Conservation (phyloP, 495 filamentous ascomycete genomes). For the Venustampulla echinocandica region DNA sequence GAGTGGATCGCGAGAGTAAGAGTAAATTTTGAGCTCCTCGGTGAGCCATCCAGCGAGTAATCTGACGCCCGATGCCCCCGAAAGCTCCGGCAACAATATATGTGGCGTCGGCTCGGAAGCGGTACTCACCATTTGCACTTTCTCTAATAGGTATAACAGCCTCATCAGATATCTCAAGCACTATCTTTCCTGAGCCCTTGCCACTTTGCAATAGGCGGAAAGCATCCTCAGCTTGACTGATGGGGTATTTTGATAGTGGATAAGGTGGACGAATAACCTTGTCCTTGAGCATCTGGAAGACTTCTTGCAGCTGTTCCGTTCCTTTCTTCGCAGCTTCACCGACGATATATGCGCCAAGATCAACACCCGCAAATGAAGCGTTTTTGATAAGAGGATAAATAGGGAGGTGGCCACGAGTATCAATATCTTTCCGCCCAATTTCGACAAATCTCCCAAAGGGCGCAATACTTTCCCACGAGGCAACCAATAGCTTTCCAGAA, state of each 20-base stretch:
- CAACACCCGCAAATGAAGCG: slow-evolving; percentile 20
- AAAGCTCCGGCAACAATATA: slow-evolving; percentile 54
- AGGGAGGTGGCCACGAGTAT: slow-evolving; percentile 21
- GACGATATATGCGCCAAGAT: too few species aligned
- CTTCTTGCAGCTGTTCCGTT: too few species aligned
- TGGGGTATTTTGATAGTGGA: slow-evolving; percentile 28
- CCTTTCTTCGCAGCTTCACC: too few species aligned
- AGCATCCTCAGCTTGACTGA: slow-evolving; percentile 35
- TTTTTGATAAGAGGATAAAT: slow-evolving; percentile 24
- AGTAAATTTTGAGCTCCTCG: slow-evolving; percentile 47
- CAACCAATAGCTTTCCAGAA: slow-evolving; percentile 31
- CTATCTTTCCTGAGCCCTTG: slow-evolving; percentile 49
- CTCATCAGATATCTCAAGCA: slow-evolving; percentile 30
- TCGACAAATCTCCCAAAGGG: slow-evolving; percentile 49
- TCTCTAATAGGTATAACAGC: slow-evolving; percentile 24
- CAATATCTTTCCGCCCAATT: slow-evolving; percentile 44
- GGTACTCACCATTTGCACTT: too few species aligned
- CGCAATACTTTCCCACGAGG: slow-evolving; percentile 41
- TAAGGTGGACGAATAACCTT: slow-evolving; percentile 13
- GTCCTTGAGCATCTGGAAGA: slow-evolving; percentile 17
- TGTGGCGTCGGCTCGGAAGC: slow-evolving; percentile 10
- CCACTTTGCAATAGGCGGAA: slow-evolving; percentile 42
- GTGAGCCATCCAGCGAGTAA: slow-evolving; percentile 41
- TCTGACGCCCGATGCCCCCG: slow-evolving; percentile 39
- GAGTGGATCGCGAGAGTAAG: slow-evolving; percentile 47